Conservation (phyloP, 495 filamentous ascomycete species). For the Penicillium herquei region DNA sequence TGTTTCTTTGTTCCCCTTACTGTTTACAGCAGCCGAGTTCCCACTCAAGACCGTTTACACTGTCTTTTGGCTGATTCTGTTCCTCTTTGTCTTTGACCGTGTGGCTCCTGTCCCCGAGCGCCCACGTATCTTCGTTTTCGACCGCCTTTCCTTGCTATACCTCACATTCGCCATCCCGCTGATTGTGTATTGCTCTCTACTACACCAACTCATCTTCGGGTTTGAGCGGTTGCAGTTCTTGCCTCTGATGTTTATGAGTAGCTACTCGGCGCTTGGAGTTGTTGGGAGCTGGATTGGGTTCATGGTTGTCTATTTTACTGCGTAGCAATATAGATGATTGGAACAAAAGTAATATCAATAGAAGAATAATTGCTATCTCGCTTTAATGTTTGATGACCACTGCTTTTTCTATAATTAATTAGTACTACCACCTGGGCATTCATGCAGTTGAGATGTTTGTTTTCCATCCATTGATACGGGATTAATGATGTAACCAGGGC, state of each 20-base stretch:
- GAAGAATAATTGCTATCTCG: neutral
- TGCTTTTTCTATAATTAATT: neutral
- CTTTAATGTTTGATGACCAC: neutral
- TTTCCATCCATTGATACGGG: conserved; percentile 39
- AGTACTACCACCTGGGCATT: neutral
- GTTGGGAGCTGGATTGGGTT: conserved; percentile 96
- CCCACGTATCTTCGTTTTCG: conserved; percentile 78
- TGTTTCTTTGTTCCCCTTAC: conserved; percentile 89
- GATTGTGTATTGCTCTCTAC: conserved; percentile 81
- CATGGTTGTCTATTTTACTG: conserved; percentile 86
- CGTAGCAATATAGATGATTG: conserved; percentile 31
- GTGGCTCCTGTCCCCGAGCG: conserved; percentile 33
- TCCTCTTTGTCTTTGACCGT: conserved; percentile 41
- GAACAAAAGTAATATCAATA: neutral
- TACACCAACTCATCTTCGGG: conserved; percentile 82
- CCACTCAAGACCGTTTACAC: conserved; percentile 85
- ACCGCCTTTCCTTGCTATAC: conserved; percentile 86
- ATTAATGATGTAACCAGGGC: too few relatives aligned
- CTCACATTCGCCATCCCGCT: conserved; percentile 84
- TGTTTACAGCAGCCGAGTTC: conserved; percentile 86
- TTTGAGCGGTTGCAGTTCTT: conserved; percentile 77
- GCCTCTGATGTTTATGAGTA: conserved; percentile 95
- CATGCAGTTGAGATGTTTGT: conserved; percentile 55
- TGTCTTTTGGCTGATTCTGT: conserved; percentile 4
- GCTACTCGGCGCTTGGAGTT: conserved; percentile 92